Conservation (phyloP, 2,329 filamentous ascomycete species). For the Hysterium pulicare region DNA sequence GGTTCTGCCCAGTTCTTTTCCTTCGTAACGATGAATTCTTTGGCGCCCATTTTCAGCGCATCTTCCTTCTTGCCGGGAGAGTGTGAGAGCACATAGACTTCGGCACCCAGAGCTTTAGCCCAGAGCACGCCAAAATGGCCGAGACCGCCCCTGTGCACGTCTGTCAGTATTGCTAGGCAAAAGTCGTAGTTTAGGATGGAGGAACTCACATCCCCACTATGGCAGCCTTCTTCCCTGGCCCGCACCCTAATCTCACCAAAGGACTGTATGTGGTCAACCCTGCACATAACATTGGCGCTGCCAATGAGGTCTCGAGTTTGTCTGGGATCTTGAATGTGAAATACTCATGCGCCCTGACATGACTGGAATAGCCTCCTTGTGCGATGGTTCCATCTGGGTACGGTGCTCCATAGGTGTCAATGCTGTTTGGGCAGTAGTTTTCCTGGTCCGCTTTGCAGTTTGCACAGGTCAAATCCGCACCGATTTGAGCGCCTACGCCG, state of each 20-base stretch:
- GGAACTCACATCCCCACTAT: conserved; percentile 61
- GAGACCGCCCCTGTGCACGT: conserved; percentile 43
- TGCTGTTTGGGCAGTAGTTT: conserved; percentile 51
- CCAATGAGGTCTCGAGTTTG: conserved; percentile 56
- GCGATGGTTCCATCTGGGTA: conserved; percentile 59
- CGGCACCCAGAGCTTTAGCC: conserved; percentile 55
- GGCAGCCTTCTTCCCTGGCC: conserved; percentile 75
- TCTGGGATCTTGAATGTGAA: conserved; percentile 75
- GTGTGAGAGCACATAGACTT: conserved; percentile 61
- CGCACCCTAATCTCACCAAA: conserved; percentile 69
- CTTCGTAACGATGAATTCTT: conserved; percentile 57
- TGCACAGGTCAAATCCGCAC: conserved; percentile 48
- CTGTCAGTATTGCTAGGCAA: not conserved
- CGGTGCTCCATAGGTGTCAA: conserved; percentile 50
- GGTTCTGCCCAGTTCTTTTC: conserved; percentile 58
- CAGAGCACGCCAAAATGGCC: conserved; percentile 51
- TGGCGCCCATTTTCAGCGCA: conserved; percentile 57
- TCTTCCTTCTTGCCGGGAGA: conserved; percentile 59
- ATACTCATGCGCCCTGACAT: conserved; percentile 74
- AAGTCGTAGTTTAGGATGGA: not conserved
- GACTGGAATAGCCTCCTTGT: conserved; percentile 64
- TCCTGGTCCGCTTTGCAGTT: conserved; percentile 53
- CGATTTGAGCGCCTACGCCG: conserved; percentile 50
- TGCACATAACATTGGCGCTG: conserved; percentile 80
- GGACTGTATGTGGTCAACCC: conserved; percentile 79